phyloP scores from a whole-genome alignment of 2,329 filamentous ascomycete genomes.

The Fusarium armeniacum region DNA sequence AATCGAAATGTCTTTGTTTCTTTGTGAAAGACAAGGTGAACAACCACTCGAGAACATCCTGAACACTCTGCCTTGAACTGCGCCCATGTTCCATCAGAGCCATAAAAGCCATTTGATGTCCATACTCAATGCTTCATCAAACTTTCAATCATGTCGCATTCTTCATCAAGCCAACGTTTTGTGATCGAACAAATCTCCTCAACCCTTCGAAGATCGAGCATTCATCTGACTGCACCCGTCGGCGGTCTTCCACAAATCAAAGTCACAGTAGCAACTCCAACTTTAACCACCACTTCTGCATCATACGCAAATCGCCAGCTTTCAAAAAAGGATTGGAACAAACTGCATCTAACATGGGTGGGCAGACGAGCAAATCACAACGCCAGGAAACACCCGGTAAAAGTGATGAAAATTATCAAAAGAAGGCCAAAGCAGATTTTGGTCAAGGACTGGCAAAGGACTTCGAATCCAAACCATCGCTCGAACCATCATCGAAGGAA shows the following conservation, averaged over 20 bases:
- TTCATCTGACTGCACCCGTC: constrained; percentile 17
- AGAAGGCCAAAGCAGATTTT: background rate
- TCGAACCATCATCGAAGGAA: background rate
- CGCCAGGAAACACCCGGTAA: background rate
- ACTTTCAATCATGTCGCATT: background rate
- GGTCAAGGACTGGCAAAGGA: background rate
- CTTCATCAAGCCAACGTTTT: background rate
- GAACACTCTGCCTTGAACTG: background rate
- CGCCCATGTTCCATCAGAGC: background rate
- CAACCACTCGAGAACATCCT: constrained; percentile 1
- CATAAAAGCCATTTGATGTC: constrained; percentile 10
- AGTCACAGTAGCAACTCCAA: constrained; percentile 24
- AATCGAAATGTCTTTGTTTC: background rate
- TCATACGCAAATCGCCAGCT: background rate
- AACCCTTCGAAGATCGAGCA: constrained; percentile 22
- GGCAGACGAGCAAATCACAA: constrained; percentile 3
- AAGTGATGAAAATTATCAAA: background rate
- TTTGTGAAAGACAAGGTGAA: constrained; percentile 5
- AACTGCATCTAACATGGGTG: constrained; percentile 25
- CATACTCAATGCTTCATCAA: constrained; percentile 2
- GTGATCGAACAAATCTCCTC: background rate
- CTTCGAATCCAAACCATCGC: background rate
- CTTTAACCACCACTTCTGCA: background rate
- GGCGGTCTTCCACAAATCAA: constrained; percentile 27
- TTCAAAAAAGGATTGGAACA: constrained; percentile 10